phyloP scores from a whole-genome alignment of 208 protist species.

The Trypanosoma theileri region DNA sequence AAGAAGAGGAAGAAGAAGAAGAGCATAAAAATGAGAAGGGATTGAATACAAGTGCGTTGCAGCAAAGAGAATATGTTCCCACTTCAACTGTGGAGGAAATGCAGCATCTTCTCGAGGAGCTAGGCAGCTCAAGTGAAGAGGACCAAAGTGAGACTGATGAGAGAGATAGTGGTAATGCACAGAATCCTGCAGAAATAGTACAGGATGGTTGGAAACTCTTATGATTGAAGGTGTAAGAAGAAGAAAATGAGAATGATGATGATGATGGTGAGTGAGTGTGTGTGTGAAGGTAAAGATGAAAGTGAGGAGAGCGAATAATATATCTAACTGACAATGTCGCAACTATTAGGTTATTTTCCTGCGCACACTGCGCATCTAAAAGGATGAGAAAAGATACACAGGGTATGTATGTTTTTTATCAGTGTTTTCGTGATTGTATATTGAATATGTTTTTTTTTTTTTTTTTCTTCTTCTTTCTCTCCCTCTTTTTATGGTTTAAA shows the following conservation, averaged over 20 bases:
- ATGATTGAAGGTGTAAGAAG: not conserved
- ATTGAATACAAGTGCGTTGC: not conserved
- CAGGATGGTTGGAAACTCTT: slow-evolving; percentile 6
- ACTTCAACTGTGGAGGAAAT: slow-evolving; percentile 56
- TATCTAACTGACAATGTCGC: too few species aligned
- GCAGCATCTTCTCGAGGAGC: slow-evolving; percentile 46
- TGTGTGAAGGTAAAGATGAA: slow-evolving; percentile 1
- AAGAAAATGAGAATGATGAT: not conserved
- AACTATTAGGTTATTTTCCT: too few species aligned
- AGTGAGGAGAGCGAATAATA: too few species aligned
- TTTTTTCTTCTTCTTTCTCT: slow-evolving; percentile 1
- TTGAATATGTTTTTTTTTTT: slow-evolving; percentile 25
- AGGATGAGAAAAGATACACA: too few species aligned
- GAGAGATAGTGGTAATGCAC: slow-evolving; percentile 14
- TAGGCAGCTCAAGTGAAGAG: slow-evolving; percentile 18
- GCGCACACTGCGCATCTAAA: too few species aligned
- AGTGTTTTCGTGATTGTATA: too few species aligned
- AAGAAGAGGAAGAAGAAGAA: slow-evolving; percentile 20
- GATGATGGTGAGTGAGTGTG: slow-evolving; percentile 9
- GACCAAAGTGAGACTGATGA: not conserved
- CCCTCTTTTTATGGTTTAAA: slow-evolving; percentile 6
- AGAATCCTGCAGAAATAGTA: slow-evolving; percentile 1
- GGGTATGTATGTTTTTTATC: too few species aligned
- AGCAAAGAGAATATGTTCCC: not conserved
- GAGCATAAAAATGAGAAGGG: not conserved